Evolutionary conservation across 768 basidiomycete species (phyloP).

Genomic region (Russula abietina): DNA sequence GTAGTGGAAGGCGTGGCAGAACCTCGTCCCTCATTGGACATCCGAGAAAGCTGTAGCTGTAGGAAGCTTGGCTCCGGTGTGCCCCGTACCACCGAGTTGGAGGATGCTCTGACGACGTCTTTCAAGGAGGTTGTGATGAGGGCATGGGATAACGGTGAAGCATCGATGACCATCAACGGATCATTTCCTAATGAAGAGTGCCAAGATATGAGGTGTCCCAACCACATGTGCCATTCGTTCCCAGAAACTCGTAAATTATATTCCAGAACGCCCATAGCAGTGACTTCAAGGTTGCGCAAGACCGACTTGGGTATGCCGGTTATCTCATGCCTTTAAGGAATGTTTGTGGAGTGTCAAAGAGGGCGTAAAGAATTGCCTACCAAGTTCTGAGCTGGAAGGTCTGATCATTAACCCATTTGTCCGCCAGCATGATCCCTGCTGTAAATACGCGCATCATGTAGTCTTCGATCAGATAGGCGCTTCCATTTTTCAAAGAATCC

Average conservation of each 20-base stretch:
- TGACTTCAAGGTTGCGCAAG: conserved; percentile 21
- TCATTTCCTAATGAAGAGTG: conserved; percentile 17
- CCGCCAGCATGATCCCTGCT: conserved; percentile 34
- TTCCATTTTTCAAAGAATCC: conserved; percentile 30
- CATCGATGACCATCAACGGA: conserved; percentile 13
- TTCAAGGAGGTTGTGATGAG: conserved; percentile 19
- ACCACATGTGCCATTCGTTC: conserved; percentile 24
- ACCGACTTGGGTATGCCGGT: conserved; percentile 18
- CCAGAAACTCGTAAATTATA: conserved; percentile 19
- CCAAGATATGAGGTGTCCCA: conserved; percentile 24
- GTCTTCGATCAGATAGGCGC: conserved; percentile 30
- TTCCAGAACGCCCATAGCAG: conserved; percentile 22
- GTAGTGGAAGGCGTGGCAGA: neutral
- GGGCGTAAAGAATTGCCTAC: conserved; percentile 24
- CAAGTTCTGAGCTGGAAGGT: conserved; percentile 31
- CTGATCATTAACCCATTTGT: conserved; percentile 33
- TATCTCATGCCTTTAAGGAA: conserved; percentile 16
- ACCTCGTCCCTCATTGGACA: neutral
- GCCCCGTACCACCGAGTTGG: conserved; percentile 6
- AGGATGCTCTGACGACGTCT: conserved; percentile 18
- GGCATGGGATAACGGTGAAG: conserved; percentile 15
- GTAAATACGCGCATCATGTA: conserved; percentile 35
- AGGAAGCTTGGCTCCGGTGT: conserved; percentile 19
- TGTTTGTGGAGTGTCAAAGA: neutral
- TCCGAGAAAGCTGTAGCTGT: conserved; percentile 15